Evolutionary conservation across 352 stramenopile species (phyloP), one percentile per base, ranked within the genome.

Genomic region (Peronospora destructor): DNA sequence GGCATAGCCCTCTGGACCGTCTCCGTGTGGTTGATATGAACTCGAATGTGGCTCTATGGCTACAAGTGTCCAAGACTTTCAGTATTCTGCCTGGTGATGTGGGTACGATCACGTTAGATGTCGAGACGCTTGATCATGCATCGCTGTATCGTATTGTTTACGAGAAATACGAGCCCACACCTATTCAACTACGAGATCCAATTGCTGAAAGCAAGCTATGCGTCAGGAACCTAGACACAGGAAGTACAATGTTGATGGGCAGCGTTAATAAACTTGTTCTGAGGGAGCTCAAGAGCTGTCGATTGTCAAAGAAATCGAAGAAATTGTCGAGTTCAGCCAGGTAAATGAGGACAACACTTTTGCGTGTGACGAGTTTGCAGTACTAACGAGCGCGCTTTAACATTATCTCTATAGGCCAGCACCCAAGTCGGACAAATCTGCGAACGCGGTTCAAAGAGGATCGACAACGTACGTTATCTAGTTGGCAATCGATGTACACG

Each of bases 11-110:
- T 4, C 50, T 91, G 14, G 83, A 94, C 51, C 79, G 83, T 12
- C 84, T 94, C 39, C 83, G 83, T 21, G 70, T 94, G 13, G 74
- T 94, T n/a, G 78, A 94, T 57, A 78, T 91, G 68, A 87, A 91
- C 32, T 81, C 81, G 49, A 70, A 88, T 17, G 67, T 86, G 12
- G 58, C 83, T 13, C 54, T 91, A 5, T 94, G 80, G 81, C 60
- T 87, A n/a, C 83, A 94, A 68, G 77, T 84, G 9, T 91, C 80
- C 1, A 91, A 91, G 53, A 91, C 61, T 11, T 91, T 94, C 45
- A 74, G 54, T 41, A 88, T 91, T 14, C 83, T 78, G 34, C 80
- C 83, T 48, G 81, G 80, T 2, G 59, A 83, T 30, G 71, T 91
- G 33, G 83, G 83, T 2, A 80, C 77, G 13, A 90, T 94, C 54